Evolutionary conservation across 345 rosid genomes (phyloP), one percentile per base, ranked within the genome.

Genomic region (Gossypium sturtianum): DNA sequence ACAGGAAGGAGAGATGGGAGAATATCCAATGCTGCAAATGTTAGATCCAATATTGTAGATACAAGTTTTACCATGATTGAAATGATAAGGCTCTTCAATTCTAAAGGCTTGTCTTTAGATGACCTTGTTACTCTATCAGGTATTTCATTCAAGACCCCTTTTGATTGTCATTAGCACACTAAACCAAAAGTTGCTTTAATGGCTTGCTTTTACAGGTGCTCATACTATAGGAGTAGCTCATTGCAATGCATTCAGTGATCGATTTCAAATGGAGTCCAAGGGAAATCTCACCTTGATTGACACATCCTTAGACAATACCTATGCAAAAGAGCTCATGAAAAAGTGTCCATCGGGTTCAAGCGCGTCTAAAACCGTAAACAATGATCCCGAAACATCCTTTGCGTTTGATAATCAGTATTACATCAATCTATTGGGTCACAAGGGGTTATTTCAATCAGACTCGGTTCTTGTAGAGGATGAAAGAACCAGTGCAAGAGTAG

Each of bases 1-100:
- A 86, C 88, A 12, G 95, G 97, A 6, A 83, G 97, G 63, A 90
- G 88, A 81, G 95, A 90, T 70, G 93, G 95, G 13, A 88, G 61
- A 12, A 76, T 79, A 22, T 92, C 97, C 22, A 23, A 78, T 4
- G 87, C 83, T 2, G 81, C 27, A 75, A 83, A 88, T 49, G 70
- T 64, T 38, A 64, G 71, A 27, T 52, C 62, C 7, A 74, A 74
- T 56, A 63, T 64, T 10, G 51, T 41, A n/a, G 77, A 52, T 53
- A 62, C 77, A 19, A 62, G 70, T 22, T 74, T 74, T 20, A 64
- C 61, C 27, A 51, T 64, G 62, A 29, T 12, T 53, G 70, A 74
- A 19, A 63, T 74, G 70, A 12, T 34, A 13, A 34, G 64, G 47
- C 70, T 62, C 45, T 74, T 74, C 61, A 49, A 43, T 2, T 64